Evolutionary conservation across 345 rosid genomes (phyloP).

Genomic region (Iberis pinnata): DNA sequence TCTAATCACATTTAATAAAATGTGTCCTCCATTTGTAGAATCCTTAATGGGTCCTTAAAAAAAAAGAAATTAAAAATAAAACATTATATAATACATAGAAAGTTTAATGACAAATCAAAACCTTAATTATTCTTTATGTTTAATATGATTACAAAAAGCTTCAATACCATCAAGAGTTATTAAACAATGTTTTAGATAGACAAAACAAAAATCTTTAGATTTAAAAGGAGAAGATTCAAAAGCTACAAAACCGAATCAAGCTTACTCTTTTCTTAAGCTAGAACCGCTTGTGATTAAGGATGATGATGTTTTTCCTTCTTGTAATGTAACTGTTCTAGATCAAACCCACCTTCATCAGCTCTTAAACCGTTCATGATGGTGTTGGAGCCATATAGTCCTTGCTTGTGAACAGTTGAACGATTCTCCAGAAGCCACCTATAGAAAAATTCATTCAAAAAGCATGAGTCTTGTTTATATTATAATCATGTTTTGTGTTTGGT

Average conservation of each 20-base stretch:
- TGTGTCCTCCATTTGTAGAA: too few species aligned
- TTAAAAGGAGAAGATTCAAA: neutral
- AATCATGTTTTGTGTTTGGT: slow-evolving; percentile 1
- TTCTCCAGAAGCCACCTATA: slow-evolving; percentile 76
- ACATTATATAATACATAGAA: too few species aligned
- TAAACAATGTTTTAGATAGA: too few species aligned
- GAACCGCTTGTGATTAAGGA: slow-evolving; percentile 37
- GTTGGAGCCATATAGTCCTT: slow-evolving; percentile 78
- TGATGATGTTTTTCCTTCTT: slow-evolving; percentile 80
- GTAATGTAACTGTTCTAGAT: slow-evolving; percentile 72
- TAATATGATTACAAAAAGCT: too few species aligned
- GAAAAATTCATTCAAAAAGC: slow-evolving; percentile 4
- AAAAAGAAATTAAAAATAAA: too few species aligned
- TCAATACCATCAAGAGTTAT: too few species aligned
- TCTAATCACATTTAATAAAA: too few species aligned
- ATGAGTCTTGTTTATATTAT: slow-evolving; percentile 1
- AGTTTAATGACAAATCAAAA: too few species aligned
- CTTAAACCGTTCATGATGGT: slow-evolving; percentile 95
- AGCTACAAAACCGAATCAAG: neutral
- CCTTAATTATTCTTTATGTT: too few species aligned
- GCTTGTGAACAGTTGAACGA: slow-evolving; percentile 70
- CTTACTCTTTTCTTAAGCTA: slow-evolving; percentile 18
- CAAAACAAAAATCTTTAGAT: neutral
- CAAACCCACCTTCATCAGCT: slow-evolving; percentile 93
- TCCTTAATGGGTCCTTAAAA: too few species aligned